Percentiles rank a stretch among this genome's conserved stretches.
phyloP scores from a whole-genome alignment of 441 rosid genomes.

The Caryocar brasiliense region DNA sequence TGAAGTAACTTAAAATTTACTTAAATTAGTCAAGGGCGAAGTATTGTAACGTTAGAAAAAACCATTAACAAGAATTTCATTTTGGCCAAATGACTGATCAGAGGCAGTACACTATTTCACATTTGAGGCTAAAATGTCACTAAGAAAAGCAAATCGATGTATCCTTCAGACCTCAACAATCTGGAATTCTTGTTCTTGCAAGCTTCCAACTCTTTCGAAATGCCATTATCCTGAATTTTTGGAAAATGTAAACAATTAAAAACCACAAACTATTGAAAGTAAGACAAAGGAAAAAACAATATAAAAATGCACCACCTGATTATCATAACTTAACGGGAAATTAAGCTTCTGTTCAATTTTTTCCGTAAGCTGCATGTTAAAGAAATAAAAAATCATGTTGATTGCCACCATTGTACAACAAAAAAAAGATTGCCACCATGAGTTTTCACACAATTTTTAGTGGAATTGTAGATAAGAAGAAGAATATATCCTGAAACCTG shows the following conservation, averaged over 20 bases:
- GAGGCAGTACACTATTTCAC: not conserved
- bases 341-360: constrained; percentile 35
- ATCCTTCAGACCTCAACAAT: constrained; percentile 51
- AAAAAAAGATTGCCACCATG: too few relatives aligned
- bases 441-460: too few relatives aligned
- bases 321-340: constrained; percentile 18
- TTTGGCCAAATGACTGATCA: constrained; percentile 2
- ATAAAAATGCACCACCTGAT: constrained; percentile 32
- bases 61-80: not conserved
- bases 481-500: constrained; percentile 43
- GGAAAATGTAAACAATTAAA: constrained; percentile 11
- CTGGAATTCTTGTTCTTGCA: constrained; percentile 60
- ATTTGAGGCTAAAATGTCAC: constrained; percentile 3
- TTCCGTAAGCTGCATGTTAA: constrained; percentile 44
- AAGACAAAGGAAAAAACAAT: constrained; percentile 11
- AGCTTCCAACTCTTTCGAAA: constrained; percentile 51
- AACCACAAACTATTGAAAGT: constrained; percentile 9
- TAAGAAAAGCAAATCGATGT: constrained; percentile 2
- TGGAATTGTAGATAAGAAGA: too few relatives aligned
- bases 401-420: constrained; percentile 4
- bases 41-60: not conserved
- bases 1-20: not conserved
- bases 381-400: constrained; percentile 13
- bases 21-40: not conserved
- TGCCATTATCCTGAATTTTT: constrained; percentile 40